phyloP scores from a whole-genome alignment of 2,329 filamentous ascomycete species.

The Conoideocrella luteorostrata region DNA sequence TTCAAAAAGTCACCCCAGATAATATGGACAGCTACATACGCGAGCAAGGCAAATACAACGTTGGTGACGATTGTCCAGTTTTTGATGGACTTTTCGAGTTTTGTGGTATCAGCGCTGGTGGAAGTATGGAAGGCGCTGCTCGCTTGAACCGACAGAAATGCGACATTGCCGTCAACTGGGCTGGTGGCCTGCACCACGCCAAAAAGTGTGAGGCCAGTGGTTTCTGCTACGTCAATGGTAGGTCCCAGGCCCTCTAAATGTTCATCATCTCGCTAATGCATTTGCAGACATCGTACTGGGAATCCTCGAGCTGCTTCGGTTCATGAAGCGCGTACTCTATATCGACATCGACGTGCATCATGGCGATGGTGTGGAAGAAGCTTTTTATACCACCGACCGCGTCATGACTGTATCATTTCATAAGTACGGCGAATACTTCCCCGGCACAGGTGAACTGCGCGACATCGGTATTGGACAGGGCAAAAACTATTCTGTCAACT shows the following conservation, averaged over 20 bases:
- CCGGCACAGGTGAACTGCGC: slow-evolving; percentile 79
- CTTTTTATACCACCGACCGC: slow-evolving; percentile 86
- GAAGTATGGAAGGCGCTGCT: slow-evolving; percentile 86
- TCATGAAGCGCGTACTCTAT: slow-evolving; percentile 93
- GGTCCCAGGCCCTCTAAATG: slow-evolving; percentile 26
- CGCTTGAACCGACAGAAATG: slow-evolving; percentile 86
- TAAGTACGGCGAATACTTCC: slow-evolving; percentile 96
- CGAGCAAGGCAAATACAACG: slow-evolving; percentile 90
- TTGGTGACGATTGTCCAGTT: slow-evolving; percentile 93
- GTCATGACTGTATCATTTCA: slow-evolving; percentile 93
- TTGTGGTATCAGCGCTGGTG: slow-evolving; percentile 88
- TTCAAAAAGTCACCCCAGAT: slow-evolving; percentile 92
- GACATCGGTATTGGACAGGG: slow-evolving; percentile 83
- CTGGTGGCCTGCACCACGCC: slow-evolving; percentile 91
- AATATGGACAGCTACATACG: slow-evolving; percentile 94
- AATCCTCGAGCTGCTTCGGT: slow-evolving; percentile 83
- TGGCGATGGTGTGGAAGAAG: slow-evolving; percentile 87
- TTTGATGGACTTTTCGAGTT: slow-evolving; percentile 98
- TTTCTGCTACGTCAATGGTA: slow-evolving; percentile 97
- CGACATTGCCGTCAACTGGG: slow-evolving; percentile 98
- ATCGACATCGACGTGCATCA: slow-evolving; percentile 96
- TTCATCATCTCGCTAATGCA: no score
- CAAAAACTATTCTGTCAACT: slow-evolving; percentile 86
- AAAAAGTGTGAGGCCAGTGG: slow-evolving; percentile 95
- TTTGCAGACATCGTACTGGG: slow-evolving; percentile 95